Evolutionary conservation across 768 basidiomycete species (phyloP).

Genomic region (Amanita rubescens): DNA sequence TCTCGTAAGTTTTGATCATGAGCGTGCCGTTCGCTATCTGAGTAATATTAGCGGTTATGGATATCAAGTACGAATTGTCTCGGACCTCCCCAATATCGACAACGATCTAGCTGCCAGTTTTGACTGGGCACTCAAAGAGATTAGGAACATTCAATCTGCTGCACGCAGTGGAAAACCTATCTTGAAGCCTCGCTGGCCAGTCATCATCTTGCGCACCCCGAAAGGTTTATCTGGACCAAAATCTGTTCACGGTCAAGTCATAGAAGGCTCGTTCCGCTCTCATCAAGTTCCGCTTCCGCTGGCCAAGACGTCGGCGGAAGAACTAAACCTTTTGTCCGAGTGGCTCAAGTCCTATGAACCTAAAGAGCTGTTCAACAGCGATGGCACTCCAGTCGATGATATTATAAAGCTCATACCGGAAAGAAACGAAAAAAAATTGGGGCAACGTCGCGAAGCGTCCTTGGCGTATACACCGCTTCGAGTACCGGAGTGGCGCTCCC

Average conservation of each 20-base stretch:
- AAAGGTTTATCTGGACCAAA: conserved; percentile 78
- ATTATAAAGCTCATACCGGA: conserved; percentile 56
- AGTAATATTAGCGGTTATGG: conserved; percentile 55
- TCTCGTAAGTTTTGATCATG: conserved; percentile 43
- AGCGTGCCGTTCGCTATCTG: conserved; percentile 4
- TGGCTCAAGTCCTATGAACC: conserved; percentile 77
- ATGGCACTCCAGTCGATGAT: conserved; percentile 46
- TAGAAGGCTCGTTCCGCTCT: conserved; percentile 77
- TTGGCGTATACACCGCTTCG: conserved; percentile 51
- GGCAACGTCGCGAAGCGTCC: conserved; percentile 64
- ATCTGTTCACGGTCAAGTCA: conserved; percentile 53
- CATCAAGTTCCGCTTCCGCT: conserved; percentile 86
- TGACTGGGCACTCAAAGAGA: conserved; percentile 73
- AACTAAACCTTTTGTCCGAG: conserved; percentile 53
- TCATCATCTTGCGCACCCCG: conserved; percentile 79
- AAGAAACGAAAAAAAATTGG: conserved; percentile 52
- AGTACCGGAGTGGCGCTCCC: conserved; percentile 58
- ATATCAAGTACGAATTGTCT: conserved; percentile 83
- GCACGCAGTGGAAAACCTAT: conserved; percentile 73
- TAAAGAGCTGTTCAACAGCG: conserved; percentile 52
- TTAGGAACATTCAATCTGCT: conserved; percentile 69
- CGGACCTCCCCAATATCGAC: conserved; percentile 59
- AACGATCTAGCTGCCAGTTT: conserved; percentile 74
- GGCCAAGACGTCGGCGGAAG: conserved; percentile 54
- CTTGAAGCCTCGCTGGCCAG: conserved; percentile 87